Evolutionary conservation across 805 yeast genomes (phyloP).

Genomic region (Yarrowia sp.): DNA sequence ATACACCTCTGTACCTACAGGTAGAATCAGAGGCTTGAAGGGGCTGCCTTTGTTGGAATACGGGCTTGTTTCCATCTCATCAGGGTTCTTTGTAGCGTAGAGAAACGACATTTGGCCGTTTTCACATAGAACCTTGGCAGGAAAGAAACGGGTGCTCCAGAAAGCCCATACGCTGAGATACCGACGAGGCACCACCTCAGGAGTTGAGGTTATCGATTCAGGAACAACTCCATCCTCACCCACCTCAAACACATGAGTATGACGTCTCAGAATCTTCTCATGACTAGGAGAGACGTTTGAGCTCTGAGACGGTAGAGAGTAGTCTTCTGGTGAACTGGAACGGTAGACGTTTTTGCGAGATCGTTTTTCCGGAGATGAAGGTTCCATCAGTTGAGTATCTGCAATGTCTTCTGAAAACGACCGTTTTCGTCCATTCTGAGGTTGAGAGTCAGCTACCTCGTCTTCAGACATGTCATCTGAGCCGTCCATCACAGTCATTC

Average conservation of each 20-base stretch:
- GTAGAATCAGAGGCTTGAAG: background rate
- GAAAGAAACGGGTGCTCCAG: background rate
- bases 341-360: background rate
- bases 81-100: background rate
- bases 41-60: background rate
- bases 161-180: too few species aligned
- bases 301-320: background rate
- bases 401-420: background rate
- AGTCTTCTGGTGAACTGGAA: background rate
- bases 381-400: background rate
- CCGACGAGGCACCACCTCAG: background rate
- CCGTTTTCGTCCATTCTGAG: constrained; percentile 6
- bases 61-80: background rate
- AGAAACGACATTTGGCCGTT: background rate
- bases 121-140: background rate
- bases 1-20: background rate
- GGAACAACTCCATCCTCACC: background rate
- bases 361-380: background rate
- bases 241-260: background rate
- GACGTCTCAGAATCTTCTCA: background rate
- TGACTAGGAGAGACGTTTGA: background rate
- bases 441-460: constrained; percentile 9
- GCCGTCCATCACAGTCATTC: constrained; percentile 5
- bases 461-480: constrained; percentile 6
- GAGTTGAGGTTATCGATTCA: constrained; percentile 7